phyloP scores from a whole-genome alignment of 1,284 basidiomycete genomes.

The Pulchroboletus neoregius region DNA sequence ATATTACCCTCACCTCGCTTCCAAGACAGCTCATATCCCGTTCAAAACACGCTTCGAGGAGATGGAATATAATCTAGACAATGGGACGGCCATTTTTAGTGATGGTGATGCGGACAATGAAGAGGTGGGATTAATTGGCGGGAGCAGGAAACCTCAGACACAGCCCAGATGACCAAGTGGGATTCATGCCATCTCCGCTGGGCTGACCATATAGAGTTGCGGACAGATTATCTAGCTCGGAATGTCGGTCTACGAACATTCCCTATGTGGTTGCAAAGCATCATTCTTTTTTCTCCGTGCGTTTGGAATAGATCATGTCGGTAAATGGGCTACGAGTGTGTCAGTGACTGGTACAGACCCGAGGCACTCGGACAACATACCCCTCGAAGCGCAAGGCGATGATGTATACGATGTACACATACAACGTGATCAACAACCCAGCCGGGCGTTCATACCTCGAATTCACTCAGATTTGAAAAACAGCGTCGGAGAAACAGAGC shows the following conservation, averaged over 20 bases:
- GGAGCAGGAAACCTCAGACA: slow-evolving; percentile 11
- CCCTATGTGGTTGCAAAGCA: too few relatives aligned
- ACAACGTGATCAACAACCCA: slow-evolving; percentile 69
- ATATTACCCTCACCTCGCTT: slow-evolving; percentile 37
- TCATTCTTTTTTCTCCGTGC: slow-evolving; percentile 36
- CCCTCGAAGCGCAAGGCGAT: slow-evolving; percentile 86
- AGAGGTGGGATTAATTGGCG: slow-evolving; percentile 30
- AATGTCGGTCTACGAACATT: background rate
- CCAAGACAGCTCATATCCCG: slow-evolving; percentile 41
- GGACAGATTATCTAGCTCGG: background rate
- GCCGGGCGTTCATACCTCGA: slow-evolving; percentile 77
- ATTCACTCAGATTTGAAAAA: background rate
- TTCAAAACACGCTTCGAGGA: slow-evolving; percentile 40
- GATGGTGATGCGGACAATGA: slow-evolving; percentile 24
- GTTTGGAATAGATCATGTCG: slow-evolving; percentile 74
- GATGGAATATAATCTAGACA: background rate
- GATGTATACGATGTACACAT: slow-evolving; percentile 80
- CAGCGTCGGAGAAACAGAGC: slow-evolving; percentile 22
- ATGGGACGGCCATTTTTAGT: slow-evolving; percentile 1
- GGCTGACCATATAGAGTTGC: background rate
- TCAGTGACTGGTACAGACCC: slow-evolving; percentile 4
- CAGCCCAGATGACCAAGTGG: background rate
- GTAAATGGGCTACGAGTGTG: slow-evolving; percentile 62
- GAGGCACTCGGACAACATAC: slow-evolving; percentile 41
- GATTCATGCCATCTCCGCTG: background rate